Evolutionary conservation across 352 stramenopile genomes (phyloP), one percentile per base, ranked within the genome.

Genomic region (Paralagenidium karlingii): DNA sequence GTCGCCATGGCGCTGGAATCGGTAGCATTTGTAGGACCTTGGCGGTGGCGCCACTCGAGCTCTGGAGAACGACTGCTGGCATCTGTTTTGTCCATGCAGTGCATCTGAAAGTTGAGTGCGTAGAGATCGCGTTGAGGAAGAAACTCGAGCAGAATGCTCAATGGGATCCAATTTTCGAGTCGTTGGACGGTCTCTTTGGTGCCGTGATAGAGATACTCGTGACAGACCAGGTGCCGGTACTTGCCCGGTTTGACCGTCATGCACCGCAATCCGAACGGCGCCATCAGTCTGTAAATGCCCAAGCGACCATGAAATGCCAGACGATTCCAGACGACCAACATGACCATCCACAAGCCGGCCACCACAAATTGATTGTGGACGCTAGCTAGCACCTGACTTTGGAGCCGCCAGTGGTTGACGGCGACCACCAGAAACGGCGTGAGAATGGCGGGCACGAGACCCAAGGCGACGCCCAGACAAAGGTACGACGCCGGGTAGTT

Each of bases 341-440:
- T n/a, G n/a, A n/a, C n/a, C n/a, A n/a, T n/a, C 8, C 38, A 45
- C 13, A 36, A n/a, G 8, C 26, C 5, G 7, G 6, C 27, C 8
- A 45, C 9, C 3, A 45, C 20, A 13, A 45, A 20, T 11, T 45
- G 38, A 19, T 45, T 45, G 38, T 45, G 38, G 25, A 45, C 28
- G 27, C 27, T 31, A 9, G 9, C 27, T 13, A 31, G 18, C 16
- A 27, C 38, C 15, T 28, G 5, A 45, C 26, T 12, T 6, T 12
- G 12, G n/a, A 45, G 38, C 5, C 38, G 38, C 5, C 10, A 12
- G 3, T 15, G 38, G 25, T 45, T 45, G 25, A 45, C 12, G 5
- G 38, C 15, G n/a, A 25, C 16, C 13, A 37, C 8, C n/a, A 37
- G 25, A 5, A 5, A 45, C 13, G 38, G 38, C 19, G 37, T 5